phyloP scores from a whole-genome alignment of 164 flowering plant genomes.

The Chimonanthus salicifolius region DNA sequence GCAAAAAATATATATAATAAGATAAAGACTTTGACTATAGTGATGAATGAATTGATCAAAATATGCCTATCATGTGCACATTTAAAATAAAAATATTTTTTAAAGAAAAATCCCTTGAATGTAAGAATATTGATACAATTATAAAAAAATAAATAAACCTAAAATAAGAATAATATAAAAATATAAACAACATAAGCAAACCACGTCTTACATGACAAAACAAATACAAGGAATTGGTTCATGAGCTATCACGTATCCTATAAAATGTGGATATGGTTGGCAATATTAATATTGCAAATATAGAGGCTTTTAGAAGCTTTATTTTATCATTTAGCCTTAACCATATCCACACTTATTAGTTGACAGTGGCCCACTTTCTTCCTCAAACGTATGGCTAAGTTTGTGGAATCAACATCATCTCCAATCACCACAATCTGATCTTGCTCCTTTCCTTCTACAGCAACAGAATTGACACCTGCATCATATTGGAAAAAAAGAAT shows the following conservation, averaged over 20 bases:
- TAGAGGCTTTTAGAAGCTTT: not conserved
- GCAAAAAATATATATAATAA: too few relatives aligned
- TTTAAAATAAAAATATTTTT: too few relatives aligned
- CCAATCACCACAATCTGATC: constrained; percentile 19
- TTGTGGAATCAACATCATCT: constrained; percentile 16
- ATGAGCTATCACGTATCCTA: too few relatives aligned
- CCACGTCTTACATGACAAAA: constrained; percentile 1
- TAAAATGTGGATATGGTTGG: not conserved
- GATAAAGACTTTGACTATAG: too few relatives aligned
- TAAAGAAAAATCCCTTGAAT: too few relatives aligned
- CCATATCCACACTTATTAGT: constrained; percentile 9
- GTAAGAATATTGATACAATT: too few relatives aligned
- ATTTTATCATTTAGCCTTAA: not conserved
- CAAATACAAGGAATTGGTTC: constrained; percentile 2
- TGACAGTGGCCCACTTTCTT: constrained; percentile 19
- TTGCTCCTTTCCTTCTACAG: constrained; percentile 16
- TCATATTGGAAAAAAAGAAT: not conserved
- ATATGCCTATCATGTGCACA: too few relatives aligned
- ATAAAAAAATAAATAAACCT: too few relatives aligned
- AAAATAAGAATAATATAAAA: too few relatives aligned
- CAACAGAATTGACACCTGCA: constrained; percentile 20
- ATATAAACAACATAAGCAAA: too few relatives aligned
- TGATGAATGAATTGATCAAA: too few relatives aligned
- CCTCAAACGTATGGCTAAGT: constrained; percentile 11
- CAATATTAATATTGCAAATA: not conserved